These are phyloP conservation scores for Coemansia sp. DNA, from an alignment of 192 early-diverging fungal genomes.

Conservation along the genomic window DNA sequence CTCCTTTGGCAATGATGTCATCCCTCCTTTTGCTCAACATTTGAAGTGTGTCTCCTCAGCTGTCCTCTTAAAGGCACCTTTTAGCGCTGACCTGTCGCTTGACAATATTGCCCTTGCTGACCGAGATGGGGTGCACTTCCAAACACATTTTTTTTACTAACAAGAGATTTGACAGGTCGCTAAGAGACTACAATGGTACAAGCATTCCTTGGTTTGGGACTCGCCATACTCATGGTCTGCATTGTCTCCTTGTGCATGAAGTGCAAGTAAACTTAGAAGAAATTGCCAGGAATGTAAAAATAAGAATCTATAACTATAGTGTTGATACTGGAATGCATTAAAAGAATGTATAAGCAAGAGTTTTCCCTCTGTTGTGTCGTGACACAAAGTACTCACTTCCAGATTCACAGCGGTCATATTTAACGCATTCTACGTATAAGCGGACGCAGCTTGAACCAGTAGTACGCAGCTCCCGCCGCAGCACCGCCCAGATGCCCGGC, in stretches of 20 bases:
- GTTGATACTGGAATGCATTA: background rate
- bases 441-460: conserved; percentile 54
- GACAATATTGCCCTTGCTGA: conserved; percentile 98
- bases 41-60: background rate
- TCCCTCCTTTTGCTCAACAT: background rate
- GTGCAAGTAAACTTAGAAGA: conserved; percentile 59
- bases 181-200: conserved; percentile 92
- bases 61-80: too few species aligned
- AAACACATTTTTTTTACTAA: conserved; percentile 90
- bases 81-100: conserved; percentile 67
- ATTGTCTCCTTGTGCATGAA: conserved; percentile 90
- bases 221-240: conserved; percentile 91
- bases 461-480: conserved; percentile 48
- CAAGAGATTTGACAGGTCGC: conserved; percentile 88
- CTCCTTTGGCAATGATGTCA: too few species aligned
- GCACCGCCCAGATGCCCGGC: conserved; percentile 59
- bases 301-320: background rate
- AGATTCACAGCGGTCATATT: background rate
- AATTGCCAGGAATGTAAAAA: too few species aligned
- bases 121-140: conserved; percentile 87
- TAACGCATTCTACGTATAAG: conserved; percentile 46
- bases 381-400: background rate
- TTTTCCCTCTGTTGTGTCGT: background rate
- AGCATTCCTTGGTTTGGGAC: conserved; percentile 97
- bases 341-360: too few species aligned